Conservation (phyloP, 768 basidiomycete genomes). For the Fomitopsis serialis region DNA sequence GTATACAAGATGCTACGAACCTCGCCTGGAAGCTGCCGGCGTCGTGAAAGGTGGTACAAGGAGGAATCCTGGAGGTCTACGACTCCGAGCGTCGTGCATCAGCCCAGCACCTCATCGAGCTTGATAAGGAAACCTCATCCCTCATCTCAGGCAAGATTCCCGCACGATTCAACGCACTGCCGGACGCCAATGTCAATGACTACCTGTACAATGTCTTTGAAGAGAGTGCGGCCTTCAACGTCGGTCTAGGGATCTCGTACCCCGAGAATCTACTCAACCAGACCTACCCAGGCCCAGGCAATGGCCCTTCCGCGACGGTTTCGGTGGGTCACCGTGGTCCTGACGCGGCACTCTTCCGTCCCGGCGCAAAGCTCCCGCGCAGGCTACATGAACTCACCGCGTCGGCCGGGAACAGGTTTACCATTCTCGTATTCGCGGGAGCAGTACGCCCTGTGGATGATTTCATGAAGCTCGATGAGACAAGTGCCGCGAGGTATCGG, state of each 20-base stretch:
- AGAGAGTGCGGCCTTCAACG: not conserved
- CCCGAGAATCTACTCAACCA: too few relatives aligned
- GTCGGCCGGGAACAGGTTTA: not conserved
- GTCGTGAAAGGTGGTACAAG: not conserved
- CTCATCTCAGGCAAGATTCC: not conserved
- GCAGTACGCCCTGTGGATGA: not conserved
- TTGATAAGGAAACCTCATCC: not conserved
- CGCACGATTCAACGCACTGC: not conserved
- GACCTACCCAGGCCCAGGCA: too few relatives aligned
- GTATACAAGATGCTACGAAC: not conserved
- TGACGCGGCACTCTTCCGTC: not conserved
- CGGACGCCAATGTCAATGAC: not conserved
- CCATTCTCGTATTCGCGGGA: not conserved
- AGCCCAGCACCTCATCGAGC: not conserved
- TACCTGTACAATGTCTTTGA: not conserved
- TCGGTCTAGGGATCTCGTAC: not conserved
- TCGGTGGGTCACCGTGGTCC: not conserved
- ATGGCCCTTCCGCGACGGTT: not conserved
- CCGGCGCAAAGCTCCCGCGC: not conserved
- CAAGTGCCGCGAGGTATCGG: not conserved
- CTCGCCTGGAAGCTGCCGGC: constrained; percentile 3
- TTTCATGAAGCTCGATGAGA: not conserved
- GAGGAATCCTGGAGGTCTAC: not conserved
- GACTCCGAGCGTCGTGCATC: not conserved
- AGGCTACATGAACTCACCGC: not conserved